Percentiles rank a stretch among this genome's conserved stretches.
Conservation (phyloP, 306 rosid genomes). For the Comarum palustre region DNA sequence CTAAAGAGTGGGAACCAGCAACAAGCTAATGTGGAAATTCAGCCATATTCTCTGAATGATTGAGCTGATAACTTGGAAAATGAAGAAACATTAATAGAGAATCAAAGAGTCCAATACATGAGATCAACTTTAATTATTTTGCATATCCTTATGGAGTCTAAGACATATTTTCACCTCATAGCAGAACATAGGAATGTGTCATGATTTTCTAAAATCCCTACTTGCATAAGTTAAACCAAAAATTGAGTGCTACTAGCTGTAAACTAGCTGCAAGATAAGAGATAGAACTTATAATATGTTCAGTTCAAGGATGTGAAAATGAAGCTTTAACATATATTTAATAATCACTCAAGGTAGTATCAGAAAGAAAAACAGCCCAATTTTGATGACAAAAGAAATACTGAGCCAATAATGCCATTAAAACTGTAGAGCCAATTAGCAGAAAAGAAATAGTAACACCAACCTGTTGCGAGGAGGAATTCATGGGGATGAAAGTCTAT, state of each 20-base stretch:
- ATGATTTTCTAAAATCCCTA: not conserved
- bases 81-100: not conserved
- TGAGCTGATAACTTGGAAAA: not conserved
- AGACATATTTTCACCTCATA: not conserved
- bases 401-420: constrained; percentile 1
- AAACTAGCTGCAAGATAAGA: not conserved
- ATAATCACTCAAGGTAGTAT: constrained; percentile 8
- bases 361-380: not conserved
- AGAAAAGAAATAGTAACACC: constrained; percentile 29
- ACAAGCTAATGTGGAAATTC: not conserved
- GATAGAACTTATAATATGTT: not conserved
- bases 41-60: not conserved
- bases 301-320: not conserved
- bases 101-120: not conserved
- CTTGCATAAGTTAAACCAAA: not conserved
- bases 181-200: not conserved
- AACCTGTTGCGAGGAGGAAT: constrained; percentile 96
- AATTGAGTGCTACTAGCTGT: not conserved
- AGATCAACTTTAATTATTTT: not conserved
- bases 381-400: not conserved
- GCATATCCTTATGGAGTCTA: not conserved
- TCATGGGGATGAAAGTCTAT: constrained; percentile 98
- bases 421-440: not conserved
- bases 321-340: not conserved
- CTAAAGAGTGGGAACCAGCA: not conserved